Conservation (phyloP, 306 rosid species). For the Ormosia emarginata region DNA sequence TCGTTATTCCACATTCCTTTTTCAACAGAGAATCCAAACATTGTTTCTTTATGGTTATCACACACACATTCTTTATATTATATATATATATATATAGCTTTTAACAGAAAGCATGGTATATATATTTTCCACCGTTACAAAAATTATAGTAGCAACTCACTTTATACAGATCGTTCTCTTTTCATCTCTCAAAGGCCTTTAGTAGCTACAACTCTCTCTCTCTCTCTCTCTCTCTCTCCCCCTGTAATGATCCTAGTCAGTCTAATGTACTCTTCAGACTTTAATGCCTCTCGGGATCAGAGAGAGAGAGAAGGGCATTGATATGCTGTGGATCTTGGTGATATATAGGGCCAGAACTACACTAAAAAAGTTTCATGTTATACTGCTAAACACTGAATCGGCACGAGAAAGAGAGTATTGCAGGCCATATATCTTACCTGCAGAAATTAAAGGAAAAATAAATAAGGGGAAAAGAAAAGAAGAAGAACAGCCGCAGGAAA, state of each 20-base stretch:
- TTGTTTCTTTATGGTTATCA: constrained; percentile 19
- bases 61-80: neutral
- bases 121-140: neutral
- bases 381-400: constrained; percentile 28
- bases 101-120: neutral
- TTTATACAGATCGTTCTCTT: neutral
- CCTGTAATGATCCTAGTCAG: constrained; percentile 28
- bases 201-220: neutral
- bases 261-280: constrained; percentile 20
- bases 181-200: neutral
- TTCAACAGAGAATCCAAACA: constrained; percentile 33
- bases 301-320: constrained; percentile 9
- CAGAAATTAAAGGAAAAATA: neutral
- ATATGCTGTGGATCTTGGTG: constrained; percentile 30
- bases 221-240: neutral
- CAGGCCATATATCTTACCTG: constrained; percentile 23
- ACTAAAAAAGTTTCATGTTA: constrained; percentile 52
- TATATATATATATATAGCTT: neutral
- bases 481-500: neutral
- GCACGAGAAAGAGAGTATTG: constrained; percentile 17
- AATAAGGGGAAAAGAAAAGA: neutral
- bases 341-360: constrained; percentile 44
- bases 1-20: constrained; percentile 25
- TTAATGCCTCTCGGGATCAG: constrained; percentile 41
- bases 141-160: neutral